Percentiles rank a stretch among this genome's conserved stretches.
Evolutionary conservation across 2,329 filamentous ascomycete genomes (phyloP).

Genomic region (Emmonsiellopsis sp.): DNA sequence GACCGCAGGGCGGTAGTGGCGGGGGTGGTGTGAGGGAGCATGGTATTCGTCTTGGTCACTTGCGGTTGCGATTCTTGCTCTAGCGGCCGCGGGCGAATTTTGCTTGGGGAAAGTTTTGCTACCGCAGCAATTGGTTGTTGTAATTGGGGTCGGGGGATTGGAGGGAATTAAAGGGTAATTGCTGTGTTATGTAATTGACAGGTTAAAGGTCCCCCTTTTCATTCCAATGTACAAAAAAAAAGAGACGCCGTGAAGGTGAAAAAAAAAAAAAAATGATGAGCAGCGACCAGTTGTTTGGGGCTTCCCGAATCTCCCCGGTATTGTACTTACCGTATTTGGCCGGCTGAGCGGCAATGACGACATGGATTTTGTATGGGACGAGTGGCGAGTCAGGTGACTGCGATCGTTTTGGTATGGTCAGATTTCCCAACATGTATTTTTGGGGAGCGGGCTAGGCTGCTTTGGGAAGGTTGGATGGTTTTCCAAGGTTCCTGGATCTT

Average conservation of each 20-base stretch:
- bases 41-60: background rate
- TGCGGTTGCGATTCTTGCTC: background rate
- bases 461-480: background rate
- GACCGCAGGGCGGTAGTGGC: constrained; percentile 5
- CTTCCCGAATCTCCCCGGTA: constrained; percentile 8
- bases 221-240: background rate
- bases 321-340: background rate
- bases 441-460: background rate
- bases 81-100: background rate
- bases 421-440: background rate
- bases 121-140: too few relatives aligned
- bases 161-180: background rate
- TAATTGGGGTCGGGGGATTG: too few relatives aligned
- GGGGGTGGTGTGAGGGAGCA: constrained; percentile 6
- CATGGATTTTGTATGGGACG: too few relatives aligned
- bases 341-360: background rate
- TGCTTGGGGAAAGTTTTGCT: too few relatives aligned
- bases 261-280: background rate
- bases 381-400: background rate
- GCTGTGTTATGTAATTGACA: background rate
- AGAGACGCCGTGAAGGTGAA: background rate
- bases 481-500: too few relatives aligned
- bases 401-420: background rate
- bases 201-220: background rate
- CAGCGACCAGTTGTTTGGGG: background rate